phyloP scores from a whole-genome alignment of 2,329 filamentous ascomycete species.

The Ophiostoma pallidulum region DNA sequence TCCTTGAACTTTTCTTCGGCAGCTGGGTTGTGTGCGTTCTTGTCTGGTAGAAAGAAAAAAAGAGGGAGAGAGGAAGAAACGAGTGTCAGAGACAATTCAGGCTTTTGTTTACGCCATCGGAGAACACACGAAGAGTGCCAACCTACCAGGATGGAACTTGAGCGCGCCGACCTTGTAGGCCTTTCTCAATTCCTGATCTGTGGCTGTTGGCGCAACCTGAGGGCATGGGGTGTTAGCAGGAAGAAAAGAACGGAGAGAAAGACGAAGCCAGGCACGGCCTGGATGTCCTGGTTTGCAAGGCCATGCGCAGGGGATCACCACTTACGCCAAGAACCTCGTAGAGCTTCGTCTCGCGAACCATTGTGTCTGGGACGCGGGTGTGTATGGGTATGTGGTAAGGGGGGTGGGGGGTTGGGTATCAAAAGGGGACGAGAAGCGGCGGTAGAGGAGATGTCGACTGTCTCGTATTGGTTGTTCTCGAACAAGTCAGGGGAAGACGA shows the following conservation, averaged over 20 bases:
- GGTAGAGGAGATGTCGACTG: neutral
- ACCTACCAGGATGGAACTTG: constrained; percentile 74
- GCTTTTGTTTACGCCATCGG: too few species aligned
- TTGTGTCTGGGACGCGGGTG: too few species aligned
- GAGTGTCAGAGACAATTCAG: too few species aligned
- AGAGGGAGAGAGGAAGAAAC: too few species aligned
- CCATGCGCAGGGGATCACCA: constrained; percentile 13
- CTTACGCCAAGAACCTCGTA: constrained; percentile 72
- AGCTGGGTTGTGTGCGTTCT: constrained; percentile 88
- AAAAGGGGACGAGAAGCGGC: too few species aligned
- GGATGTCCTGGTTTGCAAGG: too few species aligned
- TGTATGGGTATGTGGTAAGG: too few species aligned
- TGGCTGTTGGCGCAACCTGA: constrained; percentile 68
- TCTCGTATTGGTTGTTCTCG: neutral
- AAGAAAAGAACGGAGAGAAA: too few species aligned
- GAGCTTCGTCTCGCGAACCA: constrained; percentile 71
- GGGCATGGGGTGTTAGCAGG: too few species aligned
- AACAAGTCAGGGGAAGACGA: too few species aligned
- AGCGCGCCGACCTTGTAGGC: constrained; percentile 77
- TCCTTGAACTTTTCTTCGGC: constrained; percentile 99
- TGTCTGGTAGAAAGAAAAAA: constrained; percentile 66
- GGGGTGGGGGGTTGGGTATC: neutral
- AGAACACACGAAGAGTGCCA: too few species aligned
- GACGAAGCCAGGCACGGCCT: too few species aligned
- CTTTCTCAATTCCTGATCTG: constrained; percentile 82